These are phyloP conservation scores for Debaryomycetaceae sp. DNA, from an alignment of 1,139 yeast genomes.

Conservation along the genomic window DNA sequence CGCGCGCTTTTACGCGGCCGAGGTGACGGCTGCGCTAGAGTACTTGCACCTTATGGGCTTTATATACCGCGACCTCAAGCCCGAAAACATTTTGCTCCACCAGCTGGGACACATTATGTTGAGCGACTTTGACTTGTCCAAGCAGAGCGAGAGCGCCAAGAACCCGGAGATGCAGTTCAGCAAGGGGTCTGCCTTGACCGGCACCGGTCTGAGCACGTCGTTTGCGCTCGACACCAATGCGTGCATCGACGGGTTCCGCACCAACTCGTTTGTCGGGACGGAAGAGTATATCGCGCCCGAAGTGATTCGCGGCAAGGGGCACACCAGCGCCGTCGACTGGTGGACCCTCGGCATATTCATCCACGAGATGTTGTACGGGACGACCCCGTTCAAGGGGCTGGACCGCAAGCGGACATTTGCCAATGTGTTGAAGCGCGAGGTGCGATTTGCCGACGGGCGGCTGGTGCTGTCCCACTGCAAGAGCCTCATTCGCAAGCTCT, in stretches of 20 bases:
- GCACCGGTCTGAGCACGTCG: slow-evolving; percentile 9
- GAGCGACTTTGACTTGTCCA: slow-evolving; percentile 90
- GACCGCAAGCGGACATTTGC: slow-evolving; percentile 84
- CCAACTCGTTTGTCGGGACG: slow-evolving; percentile 96
- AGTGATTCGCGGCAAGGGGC: slow-evolving; percentile 93
- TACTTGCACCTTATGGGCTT: slow-evolving; percentile 94
- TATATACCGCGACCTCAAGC: slow-evolving; percentile 89
- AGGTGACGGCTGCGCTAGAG: slow-evolving; percentile 94
- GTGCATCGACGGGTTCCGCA: slow-evolving; percentile 89
- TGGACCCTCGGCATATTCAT: slow-evolving; percentile 93
- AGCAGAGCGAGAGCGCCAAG: slow-evolving; percentile 66
- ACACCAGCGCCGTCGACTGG: slow-evolving; percentile 97
- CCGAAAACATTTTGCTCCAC: slow-evolving; percentile 86
- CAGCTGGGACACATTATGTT: slow-evolving; percentile 97
- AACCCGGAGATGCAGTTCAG: slow-evolving; percentile 38
- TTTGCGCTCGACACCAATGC: slow-evolving; percentile 75
- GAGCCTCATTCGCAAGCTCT: slow-evolving; percentile 63
- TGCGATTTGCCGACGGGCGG: slow-evolving; percentile 49
- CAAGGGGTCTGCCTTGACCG: slow-evolving; percentile 15
- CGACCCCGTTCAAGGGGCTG: slow-evolving; percentile 90
- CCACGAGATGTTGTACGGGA: slow-evolving; percentile 90
- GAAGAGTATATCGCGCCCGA: slow-evolving; percentile 98
- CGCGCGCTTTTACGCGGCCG: slow-evolving; percentile 92
- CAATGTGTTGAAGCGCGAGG: slow-evolving; percentile 75
- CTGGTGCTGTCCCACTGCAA: slow-evolving; percentile 67